Conservation (phyloP, 345 rosid genomes). For the Lepidium aucheri region DNA sequence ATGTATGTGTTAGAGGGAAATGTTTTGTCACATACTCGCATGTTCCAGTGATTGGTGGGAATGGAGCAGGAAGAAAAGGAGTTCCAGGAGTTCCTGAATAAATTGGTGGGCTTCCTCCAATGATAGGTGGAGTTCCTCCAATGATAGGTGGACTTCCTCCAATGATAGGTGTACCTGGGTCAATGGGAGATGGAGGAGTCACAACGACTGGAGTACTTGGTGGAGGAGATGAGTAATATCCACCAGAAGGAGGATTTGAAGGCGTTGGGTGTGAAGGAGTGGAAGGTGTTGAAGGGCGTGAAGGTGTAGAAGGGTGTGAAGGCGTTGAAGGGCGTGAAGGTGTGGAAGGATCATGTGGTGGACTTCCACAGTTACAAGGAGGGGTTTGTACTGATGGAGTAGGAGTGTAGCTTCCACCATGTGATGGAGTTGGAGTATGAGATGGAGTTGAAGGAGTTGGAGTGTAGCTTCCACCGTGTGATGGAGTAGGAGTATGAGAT, state of each 20-base stretch:
- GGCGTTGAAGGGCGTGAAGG: slow-evolving; percentile 40
- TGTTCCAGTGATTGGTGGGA: slow-evolving; percentile 55
- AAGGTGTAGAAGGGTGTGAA: slow-evolving; percentile 10
- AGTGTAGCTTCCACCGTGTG: neutral
- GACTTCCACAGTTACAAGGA: slow-evolving; percentile 29
- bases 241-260: slow-evolving; percentile 50
- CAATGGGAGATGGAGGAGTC: slow-evolving; percentile 43
- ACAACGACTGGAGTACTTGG: slow-evolving; percentile 35
- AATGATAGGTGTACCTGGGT: slow-evolving; percentile 54
- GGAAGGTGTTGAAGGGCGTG: slow-evolving; percentile 20
- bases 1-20: neutral
- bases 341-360: neutral
- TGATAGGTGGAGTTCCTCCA: slow-evolving; percentile 35
- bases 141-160: slow-evolving; percentile 36
- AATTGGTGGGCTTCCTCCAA: slow-evolving; percentile 37
- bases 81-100: slow-evolving; percentile 42
- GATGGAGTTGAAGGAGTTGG: slow-evolving; percentile 8
- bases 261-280: slow-evolving; percentile 42
- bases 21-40: slow-evolving; percentile 61
- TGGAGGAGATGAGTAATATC: slow-evolving; percentile 51
- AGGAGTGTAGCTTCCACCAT: neutral
- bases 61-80: slow-evolving; percentile 51
- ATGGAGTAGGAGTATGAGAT: slow-evolving; percentile 10
- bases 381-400: slow-evolving; percentile 26
- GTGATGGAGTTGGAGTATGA: slow-evolving; percentile 14